A percentile compares a stretch with the other conserved stretches of the same genome.
Conservation (phyloP, 148 eudicot genomes). For the Beta vulgaris region DNA sequence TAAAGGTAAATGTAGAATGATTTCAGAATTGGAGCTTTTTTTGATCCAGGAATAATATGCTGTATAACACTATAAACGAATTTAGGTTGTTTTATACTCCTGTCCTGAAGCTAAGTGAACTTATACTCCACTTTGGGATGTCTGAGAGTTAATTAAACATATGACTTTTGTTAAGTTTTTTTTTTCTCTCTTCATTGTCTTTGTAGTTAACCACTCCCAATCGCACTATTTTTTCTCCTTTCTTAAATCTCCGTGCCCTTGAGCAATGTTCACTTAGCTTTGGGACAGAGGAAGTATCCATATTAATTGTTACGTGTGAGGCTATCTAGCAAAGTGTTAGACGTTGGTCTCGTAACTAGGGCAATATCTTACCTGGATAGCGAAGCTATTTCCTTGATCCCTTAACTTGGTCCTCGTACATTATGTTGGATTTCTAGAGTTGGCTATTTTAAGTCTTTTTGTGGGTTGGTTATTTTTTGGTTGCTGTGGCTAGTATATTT, state of each 20-base stretch:
- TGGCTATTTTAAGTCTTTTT: too few relatives aligned
- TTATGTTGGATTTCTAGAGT: too few relatives aligned
- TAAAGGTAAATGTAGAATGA: constrained; percentile 13
- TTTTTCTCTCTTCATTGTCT: neutral
- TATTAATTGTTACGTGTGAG: too few relatives aligned
- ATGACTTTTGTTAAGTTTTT: neutral
- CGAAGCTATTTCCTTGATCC: too few relatives aligned
- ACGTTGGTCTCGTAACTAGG: too few relatives aligned
- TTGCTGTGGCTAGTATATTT: neutral
- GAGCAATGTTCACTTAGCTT: neutral
- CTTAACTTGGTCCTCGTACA: too few relatives aligned
- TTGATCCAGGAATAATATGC: neutral
- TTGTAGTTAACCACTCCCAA: neutral
- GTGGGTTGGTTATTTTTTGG: too few relatives aligned
- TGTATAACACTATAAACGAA: neutral
- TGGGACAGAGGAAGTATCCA: too few relatives aligned
- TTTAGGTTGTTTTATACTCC: too few relatives aligned
- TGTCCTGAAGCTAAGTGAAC: too few relatives aligned
- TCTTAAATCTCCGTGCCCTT: neutral
- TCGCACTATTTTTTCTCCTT: neutral
- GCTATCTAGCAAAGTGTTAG: too few relatives aligned
- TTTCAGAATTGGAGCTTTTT: neutral
- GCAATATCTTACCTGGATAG: too few relatives aligned
- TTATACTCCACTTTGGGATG: neutral
- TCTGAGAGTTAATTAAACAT: neutral